Conservation (phyloP, 352 stramenopile species). For the Phytopythium cucurbitacearum region DNA sequence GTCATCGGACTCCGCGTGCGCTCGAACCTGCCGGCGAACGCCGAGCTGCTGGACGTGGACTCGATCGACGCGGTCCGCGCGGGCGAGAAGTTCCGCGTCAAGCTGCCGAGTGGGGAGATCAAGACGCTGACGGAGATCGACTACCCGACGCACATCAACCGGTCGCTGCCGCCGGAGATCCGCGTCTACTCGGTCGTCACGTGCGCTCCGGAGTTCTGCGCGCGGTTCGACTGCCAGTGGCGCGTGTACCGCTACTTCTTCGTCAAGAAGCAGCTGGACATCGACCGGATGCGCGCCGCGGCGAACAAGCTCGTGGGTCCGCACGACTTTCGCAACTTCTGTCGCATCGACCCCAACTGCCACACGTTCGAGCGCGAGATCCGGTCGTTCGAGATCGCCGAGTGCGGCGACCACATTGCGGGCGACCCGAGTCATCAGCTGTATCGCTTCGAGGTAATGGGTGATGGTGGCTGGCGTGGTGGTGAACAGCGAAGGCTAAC, state of each 20-base stretch:
- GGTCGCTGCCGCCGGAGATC: constrained; percentile 90
- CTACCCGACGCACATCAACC: constrained; percentile 96
- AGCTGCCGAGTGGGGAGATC: constrained; percentile 45
- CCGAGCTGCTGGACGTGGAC: constrained; percentile 49
- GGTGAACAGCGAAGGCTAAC: background rate
- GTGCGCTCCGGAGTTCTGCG: constrained; percentile 85
- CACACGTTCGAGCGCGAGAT: constrained; percentile 93
- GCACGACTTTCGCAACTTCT: constrained; percentile 99
- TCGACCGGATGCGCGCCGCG: constrained; percentile 86
- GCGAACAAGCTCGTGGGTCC: constrained; percentile 89
- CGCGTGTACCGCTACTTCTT: constrained; percentile 99
- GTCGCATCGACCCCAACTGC: constrained; percentile 98
- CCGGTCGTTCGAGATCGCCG: constrained; percentile 75
- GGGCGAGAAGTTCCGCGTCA: constrained; percentile 57
- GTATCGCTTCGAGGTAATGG: constrained; percentile 52
- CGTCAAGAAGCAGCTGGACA: constrained; percentile 56
- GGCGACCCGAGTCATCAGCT: constrained; percentile 50
- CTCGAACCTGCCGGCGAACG: constrained; percentile 67
- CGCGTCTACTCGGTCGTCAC: constrained; percentile 82
- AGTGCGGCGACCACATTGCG: constrained; percentile 39
- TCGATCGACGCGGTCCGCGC: constrained; percentile 68
- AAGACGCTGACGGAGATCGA: constrained; percentile 91
- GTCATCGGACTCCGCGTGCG: constrained; percentile 67
- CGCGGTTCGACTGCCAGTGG: constrained; percentile 92
- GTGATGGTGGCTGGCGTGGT: background rate